These are phyloP conservation scores for Suillus brevipes DNA, from an alignment of 768 basidiomycete genomes.

Conservation along the genomic window DNA sequence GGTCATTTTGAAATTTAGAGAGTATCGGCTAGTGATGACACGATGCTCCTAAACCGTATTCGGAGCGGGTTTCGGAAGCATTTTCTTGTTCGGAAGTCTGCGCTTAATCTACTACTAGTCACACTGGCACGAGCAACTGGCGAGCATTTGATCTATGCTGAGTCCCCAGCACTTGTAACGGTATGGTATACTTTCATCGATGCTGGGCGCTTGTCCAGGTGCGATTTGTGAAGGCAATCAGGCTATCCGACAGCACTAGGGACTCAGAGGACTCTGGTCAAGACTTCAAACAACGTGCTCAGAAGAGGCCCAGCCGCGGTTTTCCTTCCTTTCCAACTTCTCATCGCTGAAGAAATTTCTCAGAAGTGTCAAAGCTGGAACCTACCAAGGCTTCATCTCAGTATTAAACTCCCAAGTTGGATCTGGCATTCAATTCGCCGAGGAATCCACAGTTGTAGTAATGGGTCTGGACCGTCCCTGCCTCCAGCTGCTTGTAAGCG, in stretches of 20 bases:
- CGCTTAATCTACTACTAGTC: no score
- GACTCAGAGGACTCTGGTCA: neutral
- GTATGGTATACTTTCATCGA: neutral
- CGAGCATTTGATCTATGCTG: no score
- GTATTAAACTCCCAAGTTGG: neutral
- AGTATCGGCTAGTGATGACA: neutral
- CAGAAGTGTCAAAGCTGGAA: neutral
- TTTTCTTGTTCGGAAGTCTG: neutral
- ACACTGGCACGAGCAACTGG: neutral
- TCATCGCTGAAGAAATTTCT: neutral
- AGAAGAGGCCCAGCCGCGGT: neutral
- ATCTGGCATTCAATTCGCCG: neutral
- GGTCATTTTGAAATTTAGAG: conserved; percentile 17
- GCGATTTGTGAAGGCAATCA: neutral
- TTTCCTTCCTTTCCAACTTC: neutral
- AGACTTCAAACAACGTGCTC: neutral
- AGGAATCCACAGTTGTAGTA: neutral
- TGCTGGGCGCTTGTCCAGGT: neutral
- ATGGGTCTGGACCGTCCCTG: neutral
- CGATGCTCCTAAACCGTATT: neutral
- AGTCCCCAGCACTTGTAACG: neutral
- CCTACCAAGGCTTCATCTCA: neutral
- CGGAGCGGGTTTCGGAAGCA: conserved; percentile 2
- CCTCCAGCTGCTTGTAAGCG: neutral
- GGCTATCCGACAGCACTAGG: neutral